Evolutionary conservation across 257 asterid genomes (phyloP).

Genomic region (Cinchona pubescens): DNA sequence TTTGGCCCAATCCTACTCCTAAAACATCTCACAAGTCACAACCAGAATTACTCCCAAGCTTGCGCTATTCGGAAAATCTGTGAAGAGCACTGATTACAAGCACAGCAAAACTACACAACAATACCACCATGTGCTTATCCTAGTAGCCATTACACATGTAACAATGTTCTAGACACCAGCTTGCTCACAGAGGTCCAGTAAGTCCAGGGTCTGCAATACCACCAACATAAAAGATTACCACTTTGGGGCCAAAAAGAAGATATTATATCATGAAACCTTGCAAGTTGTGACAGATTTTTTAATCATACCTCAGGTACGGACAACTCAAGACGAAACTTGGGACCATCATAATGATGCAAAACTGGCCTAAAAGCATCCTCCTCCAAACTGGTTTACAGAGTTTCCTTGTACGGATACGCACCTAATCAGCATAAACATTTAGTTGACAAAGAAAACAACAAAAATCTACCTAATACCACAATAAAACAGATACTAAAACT

Average conservation of each 20-base stretch:
- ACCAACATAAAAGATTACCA: slow-evolving; percentile 2
- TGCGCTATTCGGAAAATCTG: slow-evolving; percentile 61
- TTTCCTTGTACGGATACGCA: slow-evolving; percentile 72
- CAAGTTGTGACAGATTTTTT: slow-evolving; percentile 6
- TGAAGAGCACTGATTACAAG: slow-evolving; percentile 30
- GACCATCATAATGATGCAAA: slow-evolving; percentile 95
- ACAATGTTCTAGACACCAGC: slow-evolving; percentile 48
- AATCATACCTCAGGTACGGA: slow-evolving; percentile 82
- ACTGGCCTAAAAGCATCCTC: slow-evolving; percentile 97
- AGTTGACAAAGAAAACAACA: slow-evolving; percentile 12
- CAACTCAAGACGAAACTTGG: slow-evolving; percentile 95
- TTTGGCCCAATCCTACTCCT: slow-evolving; percentile 45
- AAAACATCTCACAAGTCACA: slow-evolving; percentile 19
- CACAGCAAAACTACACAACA: slow-evolving; percentile 39
- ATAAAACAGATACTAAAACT: background rate
- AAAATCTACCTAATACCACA: background rate
- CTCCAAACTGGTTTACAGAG: slow-evolving; percentile 78
- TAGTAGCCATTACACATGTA: slow-evolving; percentile 23
- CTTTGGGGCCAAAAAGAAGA: background rate
- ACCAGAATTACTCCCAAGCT: slow-evolving; percentile 60
- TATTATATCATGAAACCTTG: background rate
- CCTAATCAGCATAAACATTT: slow-evolving; percentile 42
- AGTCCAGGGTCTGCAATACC: slow-evolving; percentile 68
- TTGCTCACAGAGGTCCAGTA: slow-evolving; percentile 92
- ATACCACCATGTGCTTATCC: slow-evolving; percentile 32